Conservation (phyloP, 177 flowering plant genomes). For the Tripterygium wilfordii region DNA sequence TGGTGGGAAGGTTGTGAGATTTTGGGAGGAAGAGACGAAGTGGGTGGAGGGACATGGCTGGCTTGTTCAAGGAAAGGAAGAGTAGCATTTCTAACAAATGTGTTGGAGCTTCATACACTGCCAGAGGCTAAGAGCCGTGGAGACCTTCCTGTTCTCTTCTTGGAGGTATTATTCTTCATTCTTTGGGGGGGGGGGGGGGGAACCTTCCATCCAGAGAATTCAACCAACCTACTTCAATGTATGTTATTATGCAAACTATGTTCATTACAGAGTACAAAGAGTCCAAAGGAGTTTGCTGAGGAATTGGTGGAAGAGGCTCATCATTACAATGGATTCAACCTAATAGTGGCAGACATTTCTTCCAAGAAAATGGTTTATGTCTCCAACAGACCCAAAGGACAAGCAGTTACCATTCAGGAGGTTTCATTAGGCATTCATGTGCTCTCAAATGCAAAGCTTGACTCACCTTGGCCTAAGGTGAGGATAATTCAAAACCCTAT, state of each 20-base stretch:
- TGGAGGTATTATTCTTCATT: slow-evolving; percentile 35
- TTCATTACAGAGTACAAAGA: slow-evolving; percentile 39
- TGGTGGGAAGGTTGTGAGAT: slow-evolving; percentile 60
- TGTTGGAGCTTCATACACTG: slow-evolving; percentile 34
- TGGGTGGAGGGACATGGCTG: slow-evolving; percentile 61
- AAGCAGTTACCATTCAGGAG: slow-evolving; percentile 27
- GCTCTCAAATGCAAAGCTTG: slow-evolving; percentile 53
- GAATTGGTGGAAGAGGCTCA: slow-evolving; percentile 37
- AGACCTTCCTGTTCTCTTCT: slow-evolving; percentile 50
- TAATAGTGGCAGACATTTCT: slow-evolving; percentile 40
- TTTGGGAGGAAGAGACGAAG: slow-evolving; percentile 49
- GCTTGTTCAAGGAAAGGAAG: slow-evolving; percentile 47
- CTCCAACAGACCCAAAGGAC: slow-evolving; percentile 52
- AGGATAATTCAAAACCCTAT: no score
- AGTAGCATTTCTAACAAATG: slow-evolving; percentile 53
- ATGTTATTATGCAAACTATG: no score
- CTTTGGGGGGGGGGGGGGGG: no score
- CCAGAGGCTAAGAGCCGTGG: slow-evolving; percentile 46
- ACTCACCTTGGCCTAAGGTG: slow-evolving; percentile 63
- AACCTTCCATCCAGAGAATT: no score
- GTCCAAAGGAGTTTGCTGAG: slow-evolving; percentile 48
- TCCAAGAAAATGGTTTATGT: slow-evolving; percentile 50
- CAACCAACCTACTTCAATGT: no score
- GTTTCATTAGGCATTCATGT: slow-evolving; percentile 61
- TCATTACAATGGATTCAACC: slow-evolving; percentile 61